Percentiles rank a stretch among this genome's conserved stretches.
phyloP scores from a whole-genome alignment of 2,329 filamentous ascomycete species.

The Hypoxylon sp. region DNA sequence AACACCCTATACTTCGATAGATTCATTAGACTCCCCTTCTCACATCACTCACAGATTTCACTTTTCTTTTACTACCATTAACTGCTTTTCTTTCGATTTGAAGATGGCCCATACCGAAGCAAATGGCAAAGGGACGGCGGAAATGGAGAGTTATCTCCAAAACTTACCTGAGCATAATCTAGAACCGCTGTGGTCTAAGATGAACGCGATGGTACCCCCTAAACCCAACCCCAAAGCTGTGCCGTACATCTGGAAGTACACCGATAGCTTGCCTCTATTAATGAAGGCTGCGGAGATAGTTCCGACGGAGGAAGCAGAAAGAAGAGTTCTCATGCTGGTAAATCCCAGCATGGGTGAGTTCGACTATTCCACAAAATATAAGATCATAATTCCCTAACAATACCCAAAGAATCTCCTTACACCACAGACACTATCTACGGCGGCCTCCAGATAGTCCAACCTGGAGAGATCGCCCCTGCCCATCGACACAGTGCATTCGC shows the following conservation, averaged over 20 bases:
- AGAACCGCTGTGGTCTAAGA: constrained; percentile 59
- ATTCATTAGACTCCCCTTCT: no score
- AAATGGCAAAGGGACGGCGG: not conserved
- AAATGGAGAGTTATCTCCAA: constrained; percentile 1
- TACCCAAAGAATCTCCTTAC: constrained; percentile 58
- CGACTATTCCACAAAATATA: not conserved
- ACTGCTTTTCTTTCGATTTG: no score
- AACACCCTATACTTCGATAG: no score
- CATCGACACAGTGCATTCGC: constrained; percentile 67
- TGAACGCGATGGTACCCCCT: constrained; percentile 58
- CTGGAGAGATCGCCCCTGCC: constrained; percentile 63
- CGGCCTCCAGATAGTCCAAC: constrained; percentile 66
- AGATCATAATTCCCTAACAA: not conserved
- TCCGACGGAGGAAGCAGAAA: constrained; percentile 52
- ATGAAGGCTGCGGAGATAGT: constrained; percentile 51
- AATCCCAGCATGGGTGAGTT: constrained; percentile 50
- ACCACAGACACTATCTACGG: constrained; percentile 68
- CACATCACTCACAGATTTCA: no score
- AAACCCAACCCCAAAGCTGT: constrained; percentile 56
- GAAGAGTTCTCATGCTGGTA: constrained; percentile 54
- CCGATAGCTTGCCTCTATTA: constrained; percentile 50
- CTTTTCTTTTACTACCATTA: no score
- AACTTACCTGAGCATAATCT: constrained; percentile 1
- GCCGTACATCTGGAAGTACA: constrained; percentile 53
- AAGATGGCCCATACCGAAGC: no score